These are phyloP conservation scores for Dendrobium chrysotoxum DNA, from an alignment of 106 monocot genomes.

Conservation along the genomic window DNA sequence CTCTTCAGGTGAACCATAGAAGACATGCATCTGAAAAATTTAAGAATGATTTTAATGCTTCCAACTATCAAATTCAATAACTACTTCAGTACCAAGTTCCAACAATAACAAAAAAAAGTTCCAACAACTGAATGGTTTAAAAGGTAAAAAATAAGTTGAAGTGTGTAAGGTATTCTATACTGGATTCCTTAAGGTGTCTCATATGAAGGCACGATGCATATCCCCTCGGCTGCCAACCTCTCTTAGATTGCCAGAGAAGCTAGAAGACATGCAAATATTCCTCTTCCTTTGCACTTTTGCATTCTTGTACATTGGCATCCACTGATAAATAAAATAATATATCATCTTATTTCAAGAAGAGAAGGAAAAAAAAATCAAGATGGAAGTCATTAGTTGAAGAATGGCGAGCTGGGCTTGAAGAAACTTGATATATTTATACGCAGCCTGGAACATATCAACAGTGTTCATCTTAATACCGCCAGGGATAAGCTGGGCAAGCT, in stretches of 20 bases:
- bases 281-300: not conserved
- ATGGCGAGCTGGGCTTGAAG: constrained; percentile 63
- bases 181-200: not conserved
- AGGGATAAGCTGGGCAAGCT: constrained; percentile 50
- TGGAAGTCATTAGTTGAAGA: constrained; percentile 8
- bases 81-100: too few relatives aligned
- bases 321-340: too few relatives aligned
- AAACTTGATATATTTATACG: constrained; percentile 51
- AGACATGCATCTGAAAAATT: not conserved
- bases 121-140: not conserved
- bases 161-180: not conserved
- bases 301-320: not conserved
- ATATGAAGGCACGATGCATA: not conserved
- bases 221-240: not conserved
- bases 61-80: too few relatives aligned
- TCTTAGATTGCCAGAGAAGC: not conserved
- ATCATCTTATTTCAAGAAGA: too few relatives aligned
- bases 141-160: not conserved
- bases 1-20: not conserved
- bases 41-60: not conserved
- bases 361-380: too few relatives aligned
- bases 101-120: too few relatives aligned
- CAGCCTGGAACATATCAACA: not conserved
- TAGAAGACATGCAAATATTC: not conserved
- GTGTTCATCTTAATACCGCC: constrained; percentile 75